phyloP scores from a whole-genome alignment of 2,329 filamentous ascomycete species.

The Cladosporium sp. region DNA sequence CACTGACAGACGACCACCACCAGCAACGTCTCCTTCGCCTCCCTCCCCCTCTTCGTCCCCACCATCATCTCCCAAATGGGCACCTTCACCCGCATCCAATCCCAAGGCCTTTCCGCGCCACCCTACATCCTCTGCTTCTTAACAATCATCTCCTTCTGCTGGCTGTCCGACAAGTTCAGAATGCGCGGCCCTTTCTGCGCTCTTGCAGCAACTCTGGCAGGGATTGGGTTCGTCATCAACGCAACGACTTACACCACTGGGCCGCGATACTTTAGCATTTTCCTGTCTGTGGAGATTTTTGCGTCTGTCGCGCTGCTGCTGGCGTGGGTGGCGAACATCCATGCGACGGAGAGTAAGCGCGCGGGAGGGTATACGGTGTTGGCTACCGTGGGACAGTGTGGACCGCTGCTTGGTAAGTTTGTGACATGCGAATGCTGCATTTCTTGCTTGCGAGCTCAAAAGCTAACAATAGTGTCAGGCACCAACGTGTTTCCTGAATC shows the following conservation, averaged over 20 bases:
- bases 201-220: conserved; percentile 32
- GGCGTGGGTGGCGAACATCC: conserved; percentile 37
- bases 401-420: conserved; percentile 7
- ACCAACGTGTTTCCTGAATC: conserved; percentile 58
- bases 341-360: conserved; percentile 35
- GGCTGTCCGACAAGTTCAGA: conserved; percentile 35
- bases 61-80: conserved; percentile 56
- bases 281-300: conserved; percentile 39
- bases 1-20: not conserved
- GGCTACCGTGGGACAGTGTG: conserved; percentile 34
- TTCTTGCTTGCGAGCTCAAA: too few species aligned
- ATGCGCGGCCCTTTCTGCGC: conserved; percentile 39
- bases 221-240: conserved; percentile 40
- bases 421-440: not conserved
- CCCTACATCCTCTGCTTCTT: conserved; percentile 41
- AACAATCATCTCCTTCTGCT: conserved; percentile 34
- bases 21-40: conserved; percentile 60
- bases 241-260: conserved; percentile 32
- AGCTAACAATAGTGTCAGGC: conserved; percentile 34
- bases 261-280: conserved; percentile 36
- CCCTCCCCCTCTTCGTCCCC: conserved; percentile 41
- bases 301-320: conserved; percentile 34
- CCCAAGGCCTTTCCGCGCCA: conserved; percentile 68
- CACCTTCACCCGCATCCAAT: conserved; percentile 56
- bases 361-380: conserved; percentile 36